Percentiles rank a stretch among this genome's conserved stretches.
phyloP scores from a whole-genome alignment of 2,329 filamentous ascomycete genomes.

The Peltaster fructicola region DNA sequence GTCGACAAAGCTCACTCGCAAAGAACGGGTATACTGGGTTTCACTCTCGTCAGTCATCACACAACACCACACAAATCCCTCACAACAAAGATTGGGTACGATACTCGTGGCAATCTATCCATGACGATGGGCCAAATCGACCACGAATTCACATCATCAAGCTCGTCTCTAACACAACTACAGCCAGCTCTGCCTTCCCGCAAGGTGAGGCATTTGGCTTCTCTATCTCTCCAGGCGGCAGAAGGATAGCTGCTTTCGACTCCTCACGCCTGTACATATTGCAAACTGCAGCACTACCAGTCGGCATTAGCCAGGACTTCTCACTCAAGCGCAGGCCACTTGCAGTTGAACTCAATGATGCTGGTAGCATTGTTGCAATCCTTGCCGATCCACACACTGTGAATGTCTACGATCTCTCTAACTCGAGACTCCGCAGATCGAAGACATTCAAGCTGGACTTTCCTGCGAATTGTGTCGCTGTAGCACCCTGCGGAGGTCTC shows the following conservation, averaged over 20 bases:
- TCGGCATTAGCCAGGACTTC: constrained; percentile 51
- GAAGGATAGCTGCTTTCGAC: constrained; percentile 62
- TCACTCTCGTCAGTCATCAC: too few relatives aligned
- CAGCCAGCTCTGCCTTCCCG: constrained; percentile 54
- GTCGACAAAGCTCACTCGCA: background rate
- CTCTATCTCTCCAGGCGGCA: constrained; percentile 56
- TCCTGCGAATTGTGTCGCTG: constrained; percentile 56
- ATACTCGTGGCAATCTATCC: constrained; percentile 22
- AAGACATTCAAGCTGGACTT: constrained; percentile 60
- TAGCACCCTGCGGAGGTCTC: constrained; percentile 65
- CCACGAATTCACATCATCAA: constrained; percentile 41
- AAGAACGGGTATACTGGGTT: too few relatives aligned
- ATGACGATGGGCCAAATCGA: constrained; percentile 20
- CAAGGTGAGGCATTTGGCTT: constrained; percentile 62
- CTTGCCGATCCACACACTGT: constrained; percentile 68
- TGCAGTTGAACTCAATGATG: constrained; percentile 60
- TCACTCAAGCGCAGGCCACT: constrained; percentile 62
- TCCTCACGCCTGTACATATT: constrained; percentile 71
- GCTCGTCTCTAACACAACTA: constrained; percentile 67
- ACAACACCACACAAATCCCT: constrained; percentile 13
- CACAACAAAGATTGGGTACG: constrained; percentile 16
- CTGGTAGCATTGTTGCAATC: constrained; percentile 58
- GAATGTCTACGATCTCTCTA: constrained; percentile 57
- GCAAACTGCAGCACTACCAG: constrained; percentile 41
- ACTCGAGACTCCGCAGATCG: constrained; percentile 45